Evolutionary conservation across 345 rosid species (phyloP).

Genomic region (Schrenkiella parvula): DNA sequence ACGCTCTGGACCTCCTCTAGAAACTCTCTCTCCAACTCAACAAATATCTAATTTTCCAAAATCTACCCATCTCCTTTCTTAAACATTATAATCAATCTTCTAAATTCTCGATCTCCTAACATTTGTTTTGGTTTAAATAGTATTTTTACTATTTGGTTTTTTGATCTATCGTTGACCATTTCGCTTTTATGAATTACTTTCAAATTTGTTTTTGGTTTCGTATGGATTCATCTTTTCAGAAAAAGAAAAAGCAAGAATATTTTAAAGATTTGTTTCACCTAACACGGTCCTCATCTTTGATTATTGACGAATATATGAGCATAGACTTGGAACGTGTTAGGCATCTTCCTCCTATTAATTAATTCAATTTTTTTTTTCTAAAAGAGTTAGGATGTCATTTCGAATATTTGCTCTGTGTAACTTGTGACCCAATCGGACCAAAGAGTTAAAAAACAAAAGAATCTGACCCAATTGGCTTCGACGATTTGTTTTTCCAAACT

Average conservation of each 20-base stretch:
- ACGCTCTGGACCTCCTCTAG: background rate
- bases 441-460: background rate
- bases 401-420: background rate
- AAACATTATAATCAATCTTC: background rate
- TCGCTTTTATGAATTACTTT: conserved; percentile 1
- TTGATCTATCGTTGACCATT: conserved; percentile 4
- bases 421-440: background rate
- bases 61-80: background rate
- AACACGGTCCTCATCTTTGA: conserved; percentile 16
- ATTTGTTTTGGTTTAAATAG: background rate
- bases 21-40: background rate
- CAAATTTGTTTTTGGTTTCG: conserved; percentile 8
- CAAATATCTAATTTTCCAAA: background rate
- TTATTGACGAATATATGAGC: background rate
- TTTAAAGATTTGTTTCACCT: conserved; percentile 23
- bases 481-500: background rate
- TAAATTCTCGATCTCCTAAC: background rate
- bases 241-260: conserved; percentile 1
- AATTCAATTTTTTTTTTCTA: background rate
- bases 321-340: conserved; percentile 14
- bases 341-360: conserved; percentile 16
- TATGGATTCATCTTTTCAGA: conserved; percentile 1
- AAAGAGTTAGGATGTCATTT: conserved; percentile 5
- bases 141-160: background rate
- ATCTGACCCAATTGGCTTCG: background rate